Base-by-base conservation (phyloP, 129 eudicot species). In the Tagetes erecta region DNA sequence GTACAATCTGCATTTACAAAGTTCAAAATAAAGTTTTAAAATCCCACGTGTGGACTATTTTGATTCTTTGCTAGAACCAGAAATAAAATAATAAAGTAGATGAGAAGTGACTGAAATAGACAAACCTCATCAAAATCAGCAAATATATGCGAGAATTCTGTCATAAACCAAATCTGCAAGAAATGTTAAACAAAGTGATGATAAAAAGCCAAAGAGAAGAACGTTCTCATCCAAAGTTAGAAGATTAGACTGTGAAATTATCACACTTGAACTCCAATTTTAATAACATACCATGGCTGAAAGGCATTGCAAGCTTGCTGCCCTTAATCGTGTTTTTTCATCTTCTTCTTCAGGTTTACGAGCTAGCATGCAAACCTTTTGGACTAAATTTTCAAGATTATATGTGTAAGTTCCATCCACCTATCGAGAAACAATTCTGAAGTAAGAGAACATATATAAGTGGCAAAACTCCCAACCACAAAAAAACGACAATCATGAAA, bases 161-260 rank as follows among this genome's bases (percentile, higher is more conserved):
- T 82, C 99, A 94, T 94, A 84, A 83, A 94, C 99, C 97, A 94
- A 76, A 91, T 88, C 99, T 94, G 88, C 84, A 69, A 76, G 64
- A 46, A 64, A 64, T 39, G 38, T 67, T 65, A 51, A 33, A 51
- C 33, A 14, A 45, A 37, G 59, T 67, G 27, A 20, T 64, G 34
- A 78, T 55, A 8, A 27, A 74, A 20, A 67, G 38, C 12, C 11
- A 11, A 50, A 51, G 45, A 38, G 11, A 44, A 27, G 49, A 46
- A 47, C 13, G 4, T 35, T 66, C 13, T 37, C 31, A 7, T 57
- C 30, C 14, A 46, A 12, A 65, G 45, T 34, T 72, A 53, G 50
- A 63, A 45, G 64, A 47, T 31, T 3, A 45, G 31, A 49, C 37
- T 12, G 46, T 36, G 59, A 78, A 40, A 36, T 11, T 62, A 80